Conservation (phyloP, 169 alveolate genomes). For the Plasmodium malariae region DNA sequence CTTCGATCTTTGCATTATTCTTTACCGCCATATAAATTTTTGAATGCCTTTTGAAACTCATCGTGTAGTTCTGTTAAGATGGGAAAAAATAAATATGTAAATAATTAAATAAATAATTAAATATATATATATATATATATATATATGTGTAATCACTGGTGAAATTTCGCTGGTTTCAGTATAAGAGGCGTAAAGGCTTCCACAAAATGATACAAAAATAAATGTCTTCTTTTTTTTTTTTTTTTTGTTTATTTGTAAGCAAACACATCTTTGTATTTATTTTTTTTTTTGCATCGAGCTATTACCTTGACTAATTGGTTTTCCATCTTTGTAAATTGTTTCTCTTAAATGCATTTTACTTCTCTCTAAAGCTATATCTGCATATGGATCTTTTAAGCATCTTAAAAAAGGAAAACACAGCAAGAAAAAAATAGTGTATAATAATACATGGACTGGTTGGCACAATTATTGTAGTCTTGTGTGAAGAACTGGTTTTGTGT, state of each 20-base stretch:
- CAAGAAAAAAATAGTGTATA: constrained; percentile 2
- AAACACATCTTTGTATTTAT: neutral
- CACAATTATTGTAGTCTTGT: no score
- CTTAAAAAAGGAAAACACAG: constrained; percentile 51
- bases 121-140: constrained; percentile 13
- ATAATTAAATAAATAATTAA: neutral
- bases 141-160: neutral
- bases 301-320: constrained; percentile 84
- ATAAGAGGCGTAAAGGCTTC: no score
- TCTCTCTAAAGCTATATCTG: constrained; percentile 86
- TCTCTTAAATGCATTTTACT: constrained; percentile 83
- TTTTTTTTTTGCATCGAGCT: neutral
- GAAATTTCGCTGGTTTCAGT: no score
- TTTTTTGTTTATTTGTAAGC: neutral
- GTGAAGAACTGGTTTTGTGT: no score
- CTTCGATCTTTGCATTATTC: no score
- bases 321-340: constrained; percentile 82
- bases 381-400: constrained; percentile 86
- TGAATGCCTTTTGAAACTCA: constrained; percentile 72
- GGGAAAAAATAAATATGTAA: neutral
- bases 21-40: constrained; percentile 26
- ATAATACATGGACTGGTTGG: neutral
- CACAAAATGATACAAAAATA: no score
- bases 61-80: constrained; percentile 65
- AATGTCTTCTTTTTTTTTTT: no score